Evolutionary conservation across 257 asterid genomes (phyloP).

Genomic region (Salvia rosmarinus): DNA sequence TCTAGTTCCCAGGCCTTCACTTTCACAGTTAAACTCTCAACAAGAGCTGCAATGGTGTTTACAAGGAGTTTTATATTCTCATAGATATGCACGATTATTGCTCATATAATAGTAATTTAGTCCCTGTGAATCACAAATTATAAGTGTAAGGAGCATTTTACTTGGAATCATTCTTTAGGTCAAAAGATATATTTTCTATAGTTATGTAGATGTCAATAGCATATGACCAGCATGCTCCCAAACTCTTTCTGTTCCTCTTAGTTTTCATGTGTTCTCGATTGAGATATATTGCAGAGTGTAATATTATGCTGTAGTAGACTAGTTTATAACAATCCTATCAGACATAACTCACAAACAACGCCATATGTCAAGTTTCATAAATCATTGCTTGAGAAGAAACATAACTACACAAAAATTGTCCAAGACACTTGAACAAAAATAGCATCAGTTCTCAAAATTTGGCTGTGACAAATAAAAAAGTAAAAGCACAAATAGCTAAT

Average conservation of each 20-base stretch:
- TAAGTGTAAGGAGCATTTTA: constrained; percentile 1
- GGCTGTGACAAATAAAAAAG: too few relatives aligned
- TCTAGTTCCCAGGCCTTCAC: constrained; percentile 78
- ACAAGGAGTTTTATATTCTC: constrained; percentile 10
- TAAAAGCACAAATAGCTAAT: too few relatives aligned
- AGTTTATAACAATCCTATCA: neutral
- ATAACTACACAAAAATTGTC: neutral
- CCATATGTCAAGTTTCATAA: too few relatives aligned
- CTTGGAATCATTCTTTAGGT: neutral
- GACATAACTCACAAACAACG: too few relatives aligned
- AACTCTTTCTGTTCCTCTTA: neutral
- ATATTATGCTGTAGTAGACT: neutral
- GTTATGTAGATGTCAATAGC: constrained; percentile 2
- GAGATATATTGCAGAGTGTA: neutral
- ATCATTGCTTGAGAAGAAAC: constrained; percentile 8
- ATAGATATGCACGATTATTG: neutral
- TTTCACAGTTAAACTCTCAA: constrained; percentile 59
- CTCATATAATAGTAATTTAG: neutral
- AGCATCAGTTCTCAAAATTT: neutral
- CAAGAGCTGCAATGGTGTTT: constrained; percentile 59
- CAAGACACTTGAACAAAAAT: neutral
- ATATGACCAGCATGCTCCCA: neutral
- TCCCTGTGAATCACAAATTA: constrained; percentile 3
- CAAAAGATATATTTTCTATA: neutral
- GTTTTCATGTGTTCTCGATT: neutral